Conservation (phyloP, 345 rosid species). For the Linum trigynum region DNA sequence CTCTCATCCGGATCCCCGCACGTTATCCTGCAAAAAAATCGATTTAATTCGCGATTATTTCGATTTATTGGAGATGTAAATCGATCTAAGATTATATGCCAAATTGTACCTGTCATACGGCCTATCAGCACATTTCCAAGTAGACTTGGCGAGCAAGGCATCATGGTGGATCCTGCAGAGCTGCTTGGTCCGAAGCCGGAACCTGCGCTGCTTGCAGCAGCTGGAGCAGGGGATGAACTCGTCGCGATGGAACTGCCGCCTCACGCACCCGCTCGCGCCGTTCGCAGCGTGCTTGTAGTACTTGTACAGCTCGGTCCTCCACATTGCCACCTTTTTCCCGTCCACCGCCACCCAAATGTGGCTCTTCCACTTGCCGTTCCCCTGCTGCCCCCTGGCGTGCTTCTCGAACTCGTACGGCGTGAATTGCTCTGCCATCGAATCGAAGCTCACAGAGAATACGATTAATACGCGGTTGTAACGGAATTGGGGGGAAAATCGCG, state of each 20-base stretch:
- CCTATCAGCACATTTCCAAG: conserved; percentile 28
- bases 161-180: conserved; percentile 32
- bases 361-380: conserved; percentile 25
- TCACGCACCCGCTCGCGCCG: not conserved
- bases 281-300: conserved; percentile 25
- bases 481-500: too few species aligned
- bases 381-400: conserved; percentile 23
- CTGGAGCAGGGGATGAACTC: conserved; percentile 29
- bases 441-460: too few species aligned
- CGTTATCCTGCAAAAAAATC: conserved; percentile 17
- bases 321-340: conserved; percentile 22
- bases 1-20: conserved; percentile 30
- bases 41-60: not conserved
- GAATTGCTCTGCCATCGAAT: conserved; percentile 22
- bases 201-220: conserved; percentile 35
- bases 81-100: too few species aligned
- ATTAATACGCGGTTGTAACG: too few species aligned
- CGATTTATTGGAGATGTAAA: too few species aligned
- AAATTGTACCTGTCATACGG: conserved; percentile 11
- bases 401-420: conserved; percentile 33
- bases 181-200: conserved; percentile 25
- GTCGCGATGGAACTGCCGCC: conserved; percentile 27
- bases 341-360: conserved; percentile 31
- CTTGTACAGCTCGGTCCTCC: conserved; percentile 23
- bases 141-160: conserved; percentile 11